Evolutionary conservation across 2,329 filamentous ascomycete species (phyloP), one percentile per base, ranked within the genome.

Genomic region (Fusarium bactridioides): DNA sequence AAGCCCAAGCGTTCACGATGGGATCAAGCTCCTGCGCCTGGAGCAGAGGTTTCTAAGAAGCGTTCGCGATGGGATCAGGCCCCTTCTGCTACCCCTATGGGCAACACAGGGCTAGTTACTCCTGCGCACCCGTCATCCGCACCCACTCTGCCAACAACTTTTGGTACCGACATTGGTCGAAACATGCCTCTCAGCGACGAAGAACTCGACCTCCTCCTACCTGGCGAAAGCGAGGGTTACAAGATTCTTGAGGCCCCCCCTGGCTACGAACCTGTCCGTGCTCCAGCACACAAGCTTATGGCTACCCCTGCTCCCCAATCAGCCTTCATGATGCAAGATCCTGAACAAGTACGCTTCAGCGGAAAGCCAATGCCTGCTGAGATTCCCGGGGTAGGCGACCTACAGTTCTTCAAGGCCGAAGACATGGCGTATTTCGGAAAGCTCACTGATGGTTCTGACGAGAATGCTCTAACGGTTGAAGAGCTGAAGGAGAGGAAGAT

Each of bases 351-450:
- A 67, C 90, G 94, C 72, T 86, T 93, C 55, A 90, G 95, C 79
- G 94, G 94, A 74, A 97, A 97, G 83, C 94, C 97, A 75, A 90
- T 98, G 77, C 94, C 95, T 13, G 97, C 94, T 8, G 95, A 98
- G 79, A 98, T 99, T 41, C 95, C 96, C 7, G 96, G 96, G 43
- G 94, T 99, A 55, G 95, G 95, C 43, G 96, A 99, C 80, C 84
- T 99, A 57, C 95, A 98, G 75, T 99, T 98, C 81, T 97, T 99
- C 88, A 99, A 99, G 84, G 90, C 94, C 4, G 96, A 99, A 81
- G 96, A 99, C 82, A 98, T 98, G 94, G 92, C 94, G 43, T 99
- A 99, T 83, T 99, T 99, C 78, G 95, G 95, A 66, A 98, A 99
- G 85, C 89, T 99, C 44, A 95, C 97, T 27, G 96, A 99, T 79